A percentile compares a stretch with the other conserved stretches of the same genome.
Conservation (phyloP, 2,329 filamentous ascomycete genomes). For the Fusarium compactum region DNA sequence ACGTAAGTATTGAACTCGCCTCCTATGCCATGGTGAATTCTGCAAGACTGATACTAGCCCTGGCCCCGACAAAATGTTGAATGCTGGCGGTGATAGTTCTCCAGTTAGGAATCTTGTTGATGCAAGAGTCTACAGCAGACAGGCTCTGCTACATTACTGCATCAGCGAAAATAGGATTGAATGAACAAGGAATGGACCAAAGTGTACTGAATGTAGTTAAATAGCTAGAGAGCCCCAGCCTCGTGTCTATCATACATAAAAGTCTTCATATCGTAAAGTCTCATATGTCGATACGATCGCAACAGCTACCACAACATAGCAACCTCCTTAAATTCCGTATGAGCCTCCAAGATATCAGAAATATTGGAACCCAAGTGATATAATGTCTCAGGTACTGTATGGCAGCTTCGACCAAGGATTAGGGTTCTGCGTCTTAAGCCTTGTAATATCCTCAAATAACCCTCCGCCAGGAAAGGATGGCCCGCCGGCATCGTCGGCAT, state of each 20-base stretch:
- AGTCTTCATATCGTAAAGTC: rapidly evolving
- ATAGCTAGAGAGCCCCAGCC: background rate
- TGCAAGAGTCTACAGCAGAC: background rate
- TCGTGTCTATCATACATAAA: background rate
- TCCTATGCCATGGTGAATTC: no score
- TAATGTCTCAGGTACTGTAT: no score
- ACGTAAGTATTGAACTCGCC: no score
- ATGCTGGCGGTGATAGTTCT: background rate
- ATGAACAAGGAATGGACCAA: rapidly evolving
- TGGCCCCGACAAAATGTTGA: background rate
- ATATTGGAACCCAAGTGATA: rapidly evolving
- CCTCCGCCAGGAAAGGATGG: no score
- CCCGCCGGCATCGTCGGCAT: no score
- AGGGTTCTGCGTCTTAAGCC: no score
- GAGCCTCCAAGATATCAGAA: no score
- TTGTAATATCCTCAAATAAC: no score
- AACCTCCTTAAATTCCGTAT: rapidly evolving
- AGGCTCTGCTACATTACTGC: background rate
- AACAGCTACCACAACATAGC: background rate
- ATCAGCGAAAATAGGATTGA: rapidly evolving
- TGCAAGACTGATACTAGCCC: background rate
- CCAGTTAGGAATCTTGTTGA: background rate
- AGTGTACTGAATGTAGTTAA: background rate
- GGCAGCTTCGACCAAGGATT: no score
- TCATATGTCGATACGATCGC: rapidly evolving